Conservation (phyloP, 208 protist species). For the Leishmania turanica region DNA sequence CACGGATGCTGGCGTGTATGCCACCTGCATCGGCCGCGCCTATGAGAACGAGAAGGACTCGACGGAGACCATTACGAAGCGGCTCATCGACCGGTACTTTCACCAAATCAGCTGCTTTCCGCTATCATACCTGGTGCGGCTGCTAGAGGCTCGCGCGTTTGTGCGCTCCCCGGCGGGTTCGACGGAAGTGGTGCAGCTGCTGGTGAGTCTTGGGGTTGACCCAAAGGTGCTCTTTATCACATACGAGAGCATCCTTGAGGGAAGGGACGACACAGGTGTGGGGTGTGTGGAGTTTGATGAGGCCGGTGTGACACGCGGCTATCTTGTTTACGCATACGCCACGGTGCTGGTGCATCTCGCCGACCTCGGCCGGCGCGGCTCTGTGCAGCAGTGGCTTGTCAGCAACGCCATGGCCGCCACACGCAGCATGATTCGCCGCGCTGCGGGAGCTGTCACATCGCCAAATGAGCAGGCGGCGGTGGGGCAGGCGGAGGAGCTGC, state of each 20-base stretch:
- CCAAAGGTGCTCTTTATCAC: slow-evolving; percentile 66
- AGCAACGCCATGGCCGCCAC: slow-evolving; percentile 26
- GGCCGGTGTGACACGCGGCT: slow-evolving; percentile 33
- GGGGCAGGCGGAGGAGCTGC: slow-evolving; percentile 23
- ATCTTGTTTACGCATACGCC: slow-evolving; percentile 70
- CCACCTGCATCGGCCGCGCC: slow-evolving; percentile 56
- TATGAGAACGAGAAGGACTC: slow-evolving; percentile 52
- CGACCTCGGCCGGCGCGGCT: slow-evolving; percentile 40
- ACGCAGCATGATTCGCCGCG: slow-evolving; percentile 24
- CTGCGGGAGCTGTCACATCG: slow-evolving; percentile 1
- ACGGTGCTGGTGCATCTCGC: slow-evolving; percentile 51
- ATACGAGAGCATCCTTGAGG: slow-evolving; percentile 60
- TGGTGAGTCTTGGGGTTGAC: slow-evolving; percentile 71
- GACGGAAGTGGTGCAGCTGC: slow-evolving; percentile 51
- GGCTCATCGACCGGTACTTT: slow-evolving; percentile 64
- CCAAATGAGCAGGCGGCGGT: slow-evolving; percentile 18
- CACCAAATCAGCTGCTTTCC: slow-evolving; percentile 57
- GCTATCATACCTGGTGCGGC: slow-evolving; percentile 63
- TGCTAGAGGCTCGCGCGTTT: slow-evolving; percentile 68
- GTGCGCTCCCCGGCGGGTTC: slow-evolving; percentile 45
- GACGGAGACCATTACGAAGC: slow-evolving; percentile 56
- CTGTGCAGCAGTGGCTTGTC: slow-evolving; percentile 36
- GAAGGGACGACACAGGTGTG: slow-evolving; percentile 46
- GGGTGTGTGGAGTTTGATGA: slow-evolving; percentile 27
- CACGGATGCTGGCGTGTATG: slow-evolving; percentile 61